Percentiles rank a stretch among this genome's conserved stretches.
Conservation (phyloP, 768 basidiomycete species). For the Lyophyllum shimeji region DNA sequence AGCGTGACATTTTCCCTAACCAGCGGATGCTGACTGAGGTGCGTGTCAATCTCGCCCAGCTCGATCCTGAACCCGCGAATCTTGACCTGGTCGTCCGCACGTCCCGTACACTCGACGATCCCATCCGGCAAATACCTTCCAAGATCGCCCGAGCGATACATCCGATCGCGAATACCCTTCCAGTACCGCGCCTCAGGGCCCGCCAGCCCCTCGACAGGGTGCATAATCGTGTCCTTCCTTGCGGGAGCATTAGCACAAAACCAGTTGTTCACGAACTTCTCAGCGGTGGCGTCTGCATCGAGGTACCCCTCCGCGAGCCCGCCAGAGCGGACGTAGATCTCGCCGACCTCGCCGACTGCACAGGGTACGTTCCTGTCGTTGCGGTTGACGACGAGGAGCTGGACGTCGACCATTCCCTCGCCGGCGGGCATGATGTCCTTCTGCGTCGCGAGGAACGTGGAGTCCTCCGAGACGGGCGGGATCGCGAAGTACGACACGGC, state of each 20-base stretch:
- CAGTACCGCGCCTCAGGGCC: conserved; percentile 80
- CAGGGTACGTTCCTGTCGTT: conserved; percentile 82
- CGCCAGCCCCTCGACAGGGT: conserved; percentile 53
- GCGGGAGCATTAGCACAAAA: conserved; percentile 52
- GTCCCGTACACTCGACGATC: conserved; percentile 92
- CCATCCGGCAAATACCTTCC: conserved; percentile 93
- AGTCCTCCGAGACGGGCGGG: conserved; percentile 78
- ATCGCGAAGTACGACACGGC: conserved; percentile 97
- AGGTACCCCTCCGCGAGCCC: conserved; percentile 95
- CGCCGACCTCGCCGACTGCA: conserved; percentile 94
- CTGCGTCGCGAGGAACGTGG: conserved; percentile 88
- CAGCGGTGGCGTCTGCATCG: conserved; percentile 74
- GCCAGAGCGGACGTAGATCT: conserved; percentile 97
- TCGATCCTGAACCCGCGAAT: conserved; percentile 99
- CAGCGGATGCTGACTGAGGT: conserved; percentile 89
- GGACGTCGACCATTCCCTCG: conserved; percentile 96
- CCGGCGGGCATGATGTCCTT: conserved; percentile 99
- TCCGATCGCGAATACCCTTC: conserved; percentile 94
- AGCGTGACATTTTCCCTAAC: conserved; percentile 98
- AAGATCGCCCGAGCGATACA: conserved; percentile 97
- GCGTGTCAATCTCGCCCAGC: conserved; percentile 95
- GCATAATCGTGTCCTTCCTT: conserved; percentile 71
- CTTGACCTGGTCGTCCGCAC: conserved; percentile 98
- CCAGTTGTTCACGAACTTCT: conserved; percentile 97
- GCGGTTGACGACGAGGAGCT: conserved; percentile 94